Evolutionary conservation across 805 yeast species (phyloP).

Genomic region (Yamadazyma phyllophila): DNA sequence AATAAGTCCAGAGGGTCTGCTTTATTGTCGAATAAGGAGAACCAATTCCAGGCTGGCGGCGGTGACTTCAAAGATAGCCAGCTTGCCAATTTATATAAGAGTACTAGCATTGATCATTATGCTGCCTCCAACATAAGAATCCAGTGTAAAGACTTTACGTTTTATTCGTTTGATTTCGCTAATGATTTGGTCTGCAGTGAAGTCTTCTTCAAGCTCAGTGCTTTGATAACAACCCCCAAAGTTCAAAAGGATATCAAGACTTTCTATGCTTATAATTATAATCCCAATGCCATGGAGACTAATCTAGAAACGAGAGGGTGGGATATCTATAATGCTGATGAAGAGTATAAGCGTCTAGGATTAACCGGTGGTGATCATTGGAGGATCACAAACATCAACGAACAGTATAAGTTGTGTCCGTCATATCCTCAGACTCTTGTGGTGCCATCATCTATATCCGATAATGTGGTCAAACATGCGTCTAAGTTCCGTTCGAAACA

Average conservation of each 20-base stretch:
- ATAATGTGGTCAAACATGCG: conserved; percentile 78
- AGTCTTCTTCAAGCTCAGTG: conserved; percentile 69
- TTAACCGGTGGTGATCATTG: conserved; percentile 47
- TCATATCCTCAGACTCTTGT: conserved; percentile 71
- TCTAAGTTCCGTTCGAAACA: conserved; percentile 81
- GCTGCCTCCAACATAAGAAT: conserved; percentile 59
- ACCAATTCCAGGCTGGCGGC: conserved; percentile 3
- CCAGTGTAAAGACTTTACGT: conserved; percentile 82
- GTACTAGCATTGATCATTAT: conserved; percentile 32
- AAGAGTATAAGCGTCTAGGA: conserved; percentile 78
- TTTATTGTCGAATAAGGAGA: conserved; percentile 21
- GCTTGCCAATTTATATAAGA: conserved; percentile 10
- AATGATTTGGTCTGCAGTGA: conserved; percentile 60
- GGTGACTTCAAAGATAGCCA: conserved; percentile 6
- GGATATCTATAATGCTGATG: conserved; percentile 58
- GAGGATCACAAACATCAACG: conserved; percentile 69
- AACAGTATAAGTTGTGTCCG: conserved; percentile 61
- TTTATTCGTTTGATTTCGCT: conserved; percentile 70
- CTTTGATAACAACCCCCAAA: conserved; percentile 56
- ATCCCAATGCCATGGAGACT: conserved; percentile 69
- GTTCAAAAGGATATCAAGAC: conserved; percentile 39
- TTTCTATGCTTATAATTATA: conserved; percentile 80
- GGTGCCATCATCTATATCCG: conserved; percentile 78
- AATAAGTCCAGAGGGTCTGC: conserved; percentile 57
- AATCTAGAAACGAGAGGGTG: conserved; percentile 57